phyloP scores from a whole-genome alignment of 768 basidiomycete species.

The Mycena floridula region DNA sequence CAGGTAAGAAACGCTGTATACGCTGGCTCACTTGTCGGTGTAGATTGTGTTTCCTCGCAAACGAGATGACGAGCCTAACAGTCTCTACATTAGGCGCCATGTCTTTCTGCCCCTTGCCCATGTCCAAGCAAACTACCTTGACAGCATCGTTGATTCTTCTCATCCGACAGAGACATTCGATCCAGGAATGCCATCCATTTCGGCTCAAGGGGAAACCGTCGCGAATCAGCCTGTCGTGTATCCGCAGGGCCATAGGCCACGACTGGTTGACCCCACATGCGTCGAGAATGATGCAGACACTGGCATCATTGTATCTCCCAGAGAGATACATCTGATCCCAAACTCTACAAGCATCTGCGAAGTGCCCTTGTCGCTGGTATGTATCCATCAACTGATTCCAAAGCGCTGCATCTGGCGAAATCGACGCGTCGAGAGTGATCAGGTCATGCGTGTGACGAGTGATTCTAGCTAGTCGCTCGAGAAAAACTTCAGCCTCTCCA shows the following conservation, averaged over 20 bases:
- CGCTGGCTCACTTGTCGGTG: not conserved
- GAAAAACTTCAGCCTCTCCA: constrained; percentile 6
- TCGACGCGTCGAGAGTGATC: constrained; percentile 71
- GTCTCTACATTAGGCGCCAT: constrained; percentile 44
- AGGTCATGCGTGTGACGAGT: constrained; percentile 67
- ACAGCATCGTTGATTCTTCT: constrained; percentile 63
- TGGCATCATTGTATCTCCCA: constrained; percentile 51
- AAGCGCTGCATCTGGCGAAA: constrained; percentile 62
- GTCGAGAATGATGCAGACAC: constrained; percentile 81
- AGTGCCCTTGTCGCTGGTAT: constrained; percentile 74
- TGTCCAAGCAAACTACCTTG: constrained; percentile 55
- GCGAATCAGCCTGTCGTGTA: constrained; percentile 45
- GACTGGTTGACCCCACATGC: constrained; percentile 66
- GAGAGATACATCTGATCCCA: constrained; percentile 72
- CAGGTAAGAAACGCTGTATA: constrained; percentile 21
- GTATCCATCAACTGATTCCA: constrained; percentile 89
- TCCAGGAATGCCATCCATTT: constrained; percentile 74
- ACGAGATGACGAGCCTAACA: constrained; percentile 22
- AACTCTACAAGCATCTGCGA: constrained; percentile 63
- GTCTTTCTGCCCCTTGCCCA: constrained; percentile 41
- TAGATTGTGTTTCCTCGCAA: constrained; percentile 8
- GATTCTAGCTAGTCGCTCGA: constrained; percentile 33
- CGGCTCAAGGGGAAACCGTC: constrained; percentile 49
- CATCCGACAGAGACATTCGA: constrained; percentile 82
- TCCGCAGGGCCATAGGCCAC: constrained; percentile 42